Conservation (phyloP, 164 flowering plant genomes). For the Protea cynaroides region DNA sequence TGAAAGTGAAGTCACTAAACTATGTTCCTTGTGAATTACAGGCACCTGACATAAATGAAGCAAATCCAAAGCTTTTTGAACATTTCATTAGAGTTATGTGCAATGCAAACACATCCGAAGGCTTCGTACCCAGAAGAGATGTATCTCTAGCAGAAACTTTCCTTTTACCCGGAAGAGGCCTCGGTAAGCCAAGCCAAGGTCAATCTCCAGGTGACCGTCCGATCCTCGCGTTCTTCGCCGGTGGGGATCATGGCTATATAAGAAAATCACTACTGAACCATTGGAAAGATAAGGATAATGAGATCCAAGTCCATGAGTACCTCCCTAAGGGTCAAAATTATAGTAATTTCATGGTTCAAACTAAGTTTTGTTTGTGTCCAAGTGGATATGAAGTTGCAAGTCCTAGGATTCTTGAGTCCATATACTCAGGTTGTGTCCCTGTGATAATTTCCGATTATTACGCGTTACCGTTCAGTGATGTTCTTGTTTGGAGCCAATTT, state of each 20-base stretch:
- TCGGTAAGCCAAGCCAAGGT: constrained; percentile 3
- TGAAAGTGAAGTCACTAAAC: not conserved
- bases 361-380: constrained; percentile 49
- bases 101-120: constrained; percentile 25
- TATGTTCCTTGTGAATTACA: constrained; percentile 2
- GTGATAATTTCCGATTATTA: constrained; percentile 18
- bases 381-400: constrained; percentile 61
- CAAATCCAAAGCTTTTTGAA: constrained; percentile 29
- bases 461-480: constrained; percentile 48
- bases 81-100: constrained; percentile 32
- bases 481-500: constrained; percentile 44
- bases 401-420: constrained; percentile 37
- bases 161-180: not conserved
- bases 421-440: constrained; percentile 24
- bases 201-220: constrained; percentile 1
- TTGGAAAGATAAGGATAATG: constrained; percentile 24
- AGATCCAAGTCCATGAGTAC: constrained; percentile 21
- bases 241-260: constrained; percentile 20
- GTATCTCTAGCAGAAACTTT: constrained; percentile 20
- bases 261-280: constrained; percentile 15
- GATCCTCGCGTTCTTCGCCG: constrained; percentile 45
- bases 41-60: constrained; percentile 18
- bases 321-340: constrained; percentile 21
- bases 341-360: constrained; percentile 8
- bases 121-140: constrained; percentile 18